Conservation (phyloP, 306 rosid species). For the Cicer pinnatifidum region DNA sequence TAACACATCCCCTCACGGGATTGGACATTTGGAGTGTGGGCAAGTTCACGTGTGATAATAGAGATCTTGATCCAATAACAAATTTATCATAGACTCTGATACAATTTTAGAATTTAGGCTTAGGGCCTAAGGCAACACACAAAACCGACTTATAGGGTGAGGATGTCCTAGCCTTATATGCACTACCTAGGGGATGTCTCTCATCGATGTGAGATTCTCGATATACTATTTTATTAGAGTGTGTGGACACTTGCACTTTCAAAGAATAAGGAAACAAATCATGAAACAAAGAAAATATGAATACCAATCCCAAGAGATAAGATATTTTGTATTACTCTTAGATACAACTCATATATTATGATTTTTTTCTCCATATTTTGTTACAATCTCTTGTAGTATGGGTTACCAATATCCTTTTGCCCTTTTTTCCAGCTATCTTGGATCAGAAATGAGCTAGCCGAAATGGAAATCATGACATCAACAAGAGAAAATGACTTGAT, state of each 20-base stretch:
- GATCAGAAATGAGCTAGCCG: conserved; percentile 49
- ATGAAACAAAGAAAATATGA: not conserved
- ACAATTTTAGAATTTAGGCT: not conserved
- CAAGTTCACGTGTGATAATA: not conserved
- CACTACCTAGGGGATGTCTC: not conserved
- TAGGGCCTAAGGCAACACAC: not conserved
- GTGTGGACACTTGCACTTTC: conserved; percentile 4
- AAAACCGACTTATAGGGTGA: not conserved
- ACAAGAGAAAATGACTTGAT: conserved; percentile 70
- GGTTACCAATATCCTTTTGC: conserved; percentile 28
- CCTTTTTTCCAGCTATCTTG: conserved; percentile 50
- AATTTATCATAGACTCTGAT: not conserved
- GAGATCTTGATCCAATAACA: not conserved
- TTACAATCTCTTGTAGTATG: conserved; percentile 26
- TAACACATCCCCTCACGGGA: not conserved
- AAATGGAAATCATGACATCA: conserved; percentile 74
- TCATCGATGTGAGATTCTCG: not conserved
- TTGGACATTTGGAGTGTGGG: not conserved
- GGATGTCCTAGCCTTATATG: not conserved
- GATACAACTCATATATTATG: not conserved
- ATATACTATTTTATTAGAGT: not conserved
- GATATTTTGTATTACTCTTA: not conserved
- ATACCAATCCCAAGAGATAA: not conserved
- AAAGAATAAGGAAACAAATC: not conserved
- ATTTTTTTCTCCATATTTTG: conserved; percentile 19